Percentiles rank a stretch among this genome's conserved stretches.
These are phyloP conservation scores for Ophiocordyceps polyrhachis-furcata DNA, from an alignment of 2,329 filamentous ascomycete species.

Conservation along the genomic window DNA sequence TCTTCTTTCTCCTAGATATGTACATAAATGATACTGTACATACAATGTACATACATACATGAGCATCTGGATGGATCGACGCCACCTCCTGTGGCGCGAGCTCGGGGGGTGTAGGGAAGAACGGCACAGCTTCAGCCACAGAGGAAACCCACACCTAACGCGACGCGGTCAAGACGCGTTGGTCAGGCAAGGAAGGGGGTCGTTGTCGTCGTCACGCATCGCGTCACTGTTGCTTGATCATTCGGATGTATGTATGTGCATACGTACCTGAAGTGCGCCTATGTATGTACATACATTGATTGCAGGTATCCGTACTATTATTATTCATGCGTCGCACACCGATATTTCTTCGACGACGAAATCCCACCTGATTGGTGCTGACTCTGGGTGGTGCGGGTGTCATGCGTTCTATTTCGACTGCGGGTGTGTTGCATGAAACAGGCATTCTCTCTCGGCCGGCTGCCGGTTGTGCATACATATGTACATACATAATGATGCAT, in stretches of 20 bases:
- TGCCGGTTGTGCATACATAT: too few relatives aligned
- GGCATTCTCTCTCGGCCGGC: not conserved
- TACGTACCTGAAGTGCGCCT: too few relatives aligned
- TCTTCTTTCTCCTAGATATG: too few relatives aligned
- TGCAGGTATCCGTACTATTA: not conserved
- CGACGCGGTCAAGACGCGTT: too few relatives aligned
- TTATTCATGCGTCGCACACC: not conserved
- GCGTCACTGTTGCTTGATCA: too few relatives aligned
- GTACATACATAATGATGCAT: too few relatives aligned
- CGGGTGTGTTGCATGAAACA: not conserved
- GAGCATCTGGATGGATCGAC: not conserved
- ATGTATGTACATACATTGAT: not conserved
- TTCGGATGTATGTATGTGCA: not conserved
- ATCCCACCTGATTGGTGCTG: not conserved
- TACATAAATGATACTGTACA: too few relatives aligned
- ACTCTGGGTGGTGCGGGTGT: conserved; percentile 2
- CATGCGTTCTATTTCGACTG: conserved; percentile 5
- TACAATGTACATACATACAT: too few relatives aligned
- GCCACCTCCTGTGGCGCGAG: conserved; percentile 10
- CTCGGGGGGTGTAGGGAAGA: conserved; percentile 1
- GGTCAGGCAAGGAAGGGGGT: too few relatives aligned
- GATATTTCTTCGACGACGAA: not conserved
- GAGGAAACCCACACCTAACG: not conserved
- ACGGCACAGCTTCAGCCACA: conserved; percentile 6
- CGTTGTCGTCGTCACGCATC: too few relatives aligned